phyloP scores from a whole-genome alignment of 768 basidiomycete genomes.

The Psilocybe azurescens region DNA sequence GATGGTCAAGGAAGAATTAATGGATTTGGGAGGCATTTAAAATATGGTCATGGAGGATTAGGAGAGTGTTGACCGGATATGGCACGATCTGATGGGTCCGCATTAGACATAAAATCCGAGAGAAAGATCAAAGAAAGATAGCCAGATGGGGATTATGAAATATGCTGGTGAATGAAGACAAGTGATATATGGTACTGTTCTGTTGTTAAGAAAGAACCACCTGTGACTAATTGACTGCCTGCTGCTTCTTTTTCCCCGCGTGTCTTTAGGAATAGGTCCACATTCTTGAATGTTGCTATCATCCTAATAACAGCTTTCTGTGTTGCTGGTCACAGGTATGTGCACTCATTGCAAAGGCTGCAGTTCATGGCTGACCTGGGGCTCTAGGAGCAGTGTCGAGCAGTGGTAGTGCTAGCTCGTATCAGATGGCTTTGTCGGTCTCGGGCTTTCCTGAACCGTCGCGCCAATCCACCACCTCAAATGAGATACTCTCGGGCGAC shows the following conservation, averaged over 20 bases:
- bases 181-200: not conserved
- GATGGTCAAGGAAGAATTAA: too few species aligned
- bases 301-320: conserved; percentile 1
- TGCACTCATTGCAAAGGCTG: not conserved
- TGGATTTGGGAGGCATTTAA: too few species aligned
- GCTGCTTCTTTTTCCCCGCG: conserved; percentile 6
- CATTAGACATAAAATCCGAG: not conserved
- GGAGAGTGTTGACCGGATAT: too few species aligned
- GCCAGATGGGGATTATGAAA: conserved; percentile 8
- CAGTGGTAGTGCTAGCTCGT: not conserved
- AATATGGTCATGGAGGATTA: too few species aligned
- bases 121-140: not conserved
- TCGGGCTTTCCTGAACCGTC: conserved; percentile 41
- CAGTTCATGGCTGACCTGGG: not conserved
- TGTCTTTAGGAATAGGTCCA: not conserved
- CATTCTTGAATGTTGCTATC: conserved; percentile 2
- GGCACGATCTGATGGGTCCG: too few species aligned
- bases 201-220: not conserved
- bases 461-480: conserved; percentile 26
- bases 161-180: conserved; percentile 5
- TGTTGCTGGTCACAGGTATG: conserved; percentile 1
- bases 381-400: not conserved
- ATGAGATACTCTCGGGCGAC: conserved; percentile 19
- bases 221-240: not conserved
- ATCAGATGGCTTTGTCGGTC: conserved; percentile 38